Evolutionary conservation across 495 filamentous ascomycete genomes (phyloP).

Genomic region (Tetracladium setigerum): DNA sequence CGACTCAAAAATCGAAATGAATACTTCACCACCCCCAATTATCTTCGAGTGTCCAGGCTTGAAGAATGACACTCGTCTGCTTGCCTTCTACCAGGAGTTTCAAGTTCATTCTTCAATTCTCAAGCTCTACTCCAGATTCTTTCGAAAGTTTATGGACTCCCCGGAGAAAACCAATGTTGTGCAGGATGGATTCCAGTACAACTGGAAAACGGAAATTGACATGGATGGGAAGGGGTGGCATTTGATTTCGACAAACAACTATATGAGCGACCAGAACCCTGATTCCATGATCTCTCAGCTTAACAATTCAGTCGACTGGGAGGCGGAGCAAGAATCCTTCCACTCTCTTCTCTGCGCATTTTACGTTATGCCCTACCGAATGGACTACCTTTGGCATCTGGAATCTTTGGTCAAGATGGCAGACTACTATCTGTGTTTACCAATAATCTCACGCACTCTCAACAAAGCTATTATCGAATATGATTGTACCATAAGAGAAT

Average conservation of each 20-base stretch:
- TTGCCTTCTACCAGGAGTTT: conserved; percentile 3
- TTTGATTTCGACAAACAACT: not conserved
- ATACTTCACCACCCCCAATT: conserved; percentile 1
- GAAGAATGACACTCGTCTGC: not conserved
- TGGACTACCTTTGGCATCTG: not conserved
- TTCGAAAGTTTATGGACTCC: conserved; percentile 6
- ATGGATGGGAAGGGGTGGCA: not conserved
- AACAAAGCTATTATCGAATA: not conserved
- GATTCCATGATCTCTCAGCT: no score
- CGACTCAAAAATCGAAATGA: no score
- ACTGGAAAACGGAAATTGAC: conserved; percentile 2
- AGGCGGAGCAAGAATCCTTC: not conserved
- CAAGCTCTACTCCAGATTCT: conserved; percentile 6
- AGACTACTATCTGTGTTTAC: conserved; percentile 8
- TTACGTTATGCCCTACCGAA: not conserved
- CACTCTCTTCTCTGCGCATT: conserved; percentile 6
- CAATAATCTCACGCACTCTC: conserved; percentile 1
- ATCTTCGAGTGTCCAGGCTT: not conserved
- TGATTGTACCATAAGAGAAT: not conserved
- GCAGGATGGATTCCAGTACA: conserved; percentile 1
- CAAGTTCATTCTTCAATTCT: not conserved
- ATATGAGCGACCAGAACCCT: not conserved
- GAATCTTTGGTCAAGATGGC: conserved; percentile 3
- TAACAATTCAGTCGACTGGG: no score
- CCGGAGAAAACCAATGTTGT: not conserved